Conservation (phyloP, 169 alveolate genomes). For the Plasmodium falciparum region DNA sequence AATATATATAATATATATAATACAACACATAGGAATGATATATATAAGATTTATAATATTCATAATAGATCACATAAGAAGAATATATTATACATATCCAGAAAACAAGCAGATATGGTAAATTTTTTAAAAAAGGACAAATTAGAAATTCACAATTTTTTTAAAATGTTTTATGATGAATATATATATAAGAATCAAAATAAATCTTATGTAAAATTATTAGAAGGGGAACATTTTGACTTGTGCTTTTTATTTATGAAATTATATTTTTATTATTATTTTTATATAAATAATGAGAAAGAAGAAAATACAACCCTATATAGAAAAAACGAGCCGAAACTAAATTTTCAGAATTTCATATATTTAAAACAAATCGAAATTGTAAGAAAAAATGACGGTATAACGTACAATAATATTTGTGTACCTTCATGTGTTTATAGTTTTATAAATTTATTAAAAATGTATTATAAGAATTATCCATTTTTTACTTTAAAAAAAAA, state of each 20-base stretch:
- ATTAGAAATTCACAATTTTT: conserved; percentile 23
- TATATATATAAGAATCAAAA: conserved; percentile 55
- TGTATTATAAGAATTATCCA: conserved; percentile 40
- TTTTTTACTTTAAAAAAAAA: conserved; percentile 21
- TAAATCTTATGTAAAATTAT: conserved; percentile 22
- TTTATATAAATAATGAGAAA: not conserved
- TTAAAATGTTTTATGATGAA: conserved; percentile 50
- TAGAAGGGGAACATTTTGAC: conserved; percentile 46
- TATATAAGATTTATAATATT: not conserved
- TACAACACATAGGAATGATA: too few species aligned
- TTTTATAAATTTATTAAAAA: conserved; percentile 53
- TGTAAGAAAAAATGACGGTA: conserved; percentile 1
- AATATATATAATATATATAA: too few species aligned
- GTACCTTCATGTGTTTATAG: conserved; percentile 57
- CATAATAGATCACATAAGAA: not conserved
- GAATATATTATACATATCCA: not conserved
- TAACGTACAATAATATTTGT: conserved; percentile 37
- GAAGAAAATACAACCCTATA: too few species aligned
- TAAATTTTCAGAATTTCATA: conserved; percentile 42
- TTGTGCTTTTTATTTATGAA: conserved; percentile 63
- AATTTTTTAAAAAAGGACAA: conserved; percentile 26
- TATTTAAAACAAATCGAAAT: conserved; percentile 66
- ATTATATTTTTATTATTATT: conserved; percentile 27
- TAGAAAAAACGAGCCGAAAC: not conserved
- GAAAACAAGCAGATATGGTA: too few species aligned